These are phyloP conservation scores for Thelephora ganbajun DNA, from an alignment of 768 basidiomycete species.

Conservation along the genomic window DNA sequence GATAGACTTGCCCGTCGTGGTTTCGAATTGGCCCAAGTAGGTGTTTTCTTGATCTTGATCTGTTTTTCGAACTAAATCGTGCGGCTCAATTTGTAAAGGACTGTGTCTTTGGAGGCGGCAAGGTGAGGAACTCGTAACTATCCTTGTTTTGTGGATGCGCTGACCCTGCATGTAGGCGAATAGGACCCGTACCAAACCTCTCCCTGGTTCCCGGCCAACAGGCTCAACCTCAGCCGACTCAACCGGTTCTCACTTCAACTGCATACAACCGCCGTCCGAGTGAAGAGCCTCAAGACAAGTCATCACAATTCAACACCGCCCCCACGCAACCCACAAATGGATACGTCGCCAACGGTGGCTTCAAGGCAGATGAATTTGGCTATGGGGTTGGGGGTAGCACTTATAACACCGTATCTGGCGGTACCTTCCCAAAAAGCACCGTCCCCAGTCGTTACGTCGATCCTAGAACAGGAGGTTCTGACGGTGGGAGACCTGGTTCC, in stretches of 20 bases:
- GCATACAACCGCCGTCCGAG: too few species aligned
- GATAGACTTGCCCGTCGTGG: slow-evolving; percentile 66
- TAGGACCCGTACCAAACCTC: slow-evolving; percentile 30
- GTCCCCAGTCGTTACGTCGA: too few species aligned
- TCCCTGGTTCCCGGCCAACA: slow-evolving; percentile 13
- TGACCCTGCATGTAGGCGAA: slow-evolving; percentile 23
- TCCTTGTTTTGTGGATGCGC: neutral
- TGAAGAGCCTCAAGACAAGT: neutral
- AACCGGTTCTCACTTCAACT: slow-evolving; percentile 2
- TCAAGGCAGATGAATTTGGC: neutral
- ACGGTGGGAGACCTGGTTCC: neutral
- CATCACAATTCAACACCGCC: neutral
- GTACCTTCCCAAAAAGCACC: too few species aligned
- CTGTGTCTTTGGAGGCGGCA: slow-evolving; percentile 60
- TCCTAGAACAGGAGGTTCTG: neutral
- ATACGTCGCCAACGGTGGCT: neutral
- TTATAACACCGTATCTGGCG: neutral
- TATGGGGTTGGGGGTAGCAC: neutral
- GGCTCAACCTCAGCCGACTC: slow-evolving; percentile 2
- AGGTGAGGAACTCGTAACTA: slow-evolving; percentile 15
- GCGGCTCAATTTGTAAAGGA: slow-evolving; percentile 21
- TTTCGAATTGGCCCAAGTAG: slow-evolving; percentile 80
- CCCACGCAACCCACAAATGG: neutral
- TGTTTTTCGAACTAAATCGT: neutral
- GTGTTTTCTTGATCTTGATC: slow-evolving; percentile 15